phyloP scores from a whole-genome alignment of 768 basidiomycete species.

The Leucosporidium scottii region DNA sequence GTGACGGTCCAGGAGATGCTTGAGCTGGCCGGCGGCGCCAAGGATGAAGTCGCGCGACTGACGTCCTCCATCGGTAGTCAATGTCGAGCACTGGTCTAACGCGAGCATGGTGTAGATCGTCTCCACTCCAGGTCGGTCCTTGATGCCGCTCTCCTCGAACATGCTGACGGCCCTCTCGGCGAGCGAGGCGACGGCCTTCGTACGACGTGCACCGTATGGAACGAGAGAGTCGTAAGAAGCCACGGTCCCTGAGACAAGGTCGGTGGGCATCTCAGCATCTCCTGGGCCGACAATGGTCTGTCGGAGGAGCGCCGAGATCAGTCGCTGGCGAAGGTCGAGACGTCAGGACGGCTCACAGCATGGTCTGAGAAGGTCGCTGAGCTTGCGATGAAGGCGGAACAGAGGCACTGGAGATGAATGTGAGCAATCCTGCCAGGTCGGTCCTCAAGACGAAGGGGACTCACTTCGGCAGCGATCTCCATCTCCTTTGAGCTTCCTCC shows the following conservation, averaged over 20 bases:
- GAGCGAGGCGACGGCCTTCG: background rate
- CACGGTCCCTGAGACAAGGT: background rate
- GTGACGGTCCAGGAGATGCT: background rate
- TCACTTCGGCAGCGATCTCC: background rate
- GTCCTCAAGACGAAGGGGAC: background rate
- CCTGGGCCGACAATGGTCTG: background rate
- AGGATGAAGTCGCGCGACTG: background rate
- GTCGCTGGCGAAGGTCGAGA: background rate
- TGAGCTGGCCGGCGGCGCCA: background rate
- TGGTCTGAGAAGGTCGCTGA: background rate
- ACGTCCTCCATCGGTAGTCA: background rate
- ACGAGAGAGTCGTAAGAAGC: background rate
- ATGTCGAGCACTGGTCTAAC: background rate
- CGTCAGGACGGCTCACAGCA: background rate
- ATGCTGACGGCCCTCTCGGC: background rate
- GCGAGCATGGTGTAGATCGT: background rate
- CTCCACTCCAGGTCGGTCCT: background rate
- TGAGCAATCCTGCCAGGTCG: background rate
- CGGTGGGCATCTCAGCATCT: background rate
- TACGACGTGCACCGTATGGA: background rate
- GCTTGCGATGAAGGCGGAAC: background rate
- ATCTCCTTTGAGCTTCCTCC: background rate
- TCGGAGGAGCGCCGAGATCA: background rate
- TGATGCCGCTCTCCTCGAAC: constrained; percentile 1
- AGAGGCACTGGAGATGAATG: background rate